Evolutionary conservation across 306 rosid species (phyloP).

Genomic region (Gillenia trifoliata): DNA sequence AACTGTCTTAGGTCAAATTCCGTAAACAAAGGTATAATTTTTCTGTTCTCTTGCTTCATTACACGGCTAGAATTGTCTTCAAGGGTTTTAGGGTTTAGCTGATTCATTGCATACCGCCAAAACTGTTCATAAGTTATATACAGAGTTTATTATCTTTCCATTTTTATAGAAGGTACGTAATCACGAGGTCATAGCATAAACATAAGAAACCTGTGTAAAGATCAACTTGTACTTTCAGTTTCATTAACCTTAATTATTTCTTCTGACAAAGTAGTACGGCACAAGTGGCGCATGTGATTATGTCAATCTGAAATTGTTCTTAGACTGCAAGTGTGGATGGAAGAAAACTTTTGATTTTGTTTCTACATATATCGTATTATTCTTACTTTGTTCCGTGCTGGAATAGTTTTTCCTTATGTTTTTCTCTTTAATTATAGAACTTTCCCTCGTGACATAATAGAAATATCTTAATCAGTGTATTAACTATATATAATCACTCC

Average conservation of each 20-base stretch:
- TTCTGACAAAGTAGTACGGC: neutral
- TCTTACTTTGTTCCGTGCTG: neutral
- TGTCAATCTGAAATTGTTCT: neutral
- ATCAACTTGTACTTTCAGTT: neutral
- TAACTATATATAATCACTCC: neutral
- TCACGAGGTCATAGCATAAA: neutral
- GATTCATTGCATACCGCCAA: neutral
- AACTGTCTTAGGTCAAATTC: conserved; percentile 15
- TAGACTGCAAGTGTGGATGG: neutral
- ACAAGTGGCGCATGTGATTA: conserved; percentile 2
- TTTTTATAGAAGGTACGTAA: neutral
- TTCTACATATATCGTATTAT: neutral
- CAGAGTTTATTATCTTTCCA: neutral
- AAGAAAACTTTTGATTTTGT: neutral
- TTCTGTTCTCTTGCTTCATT: neutral
- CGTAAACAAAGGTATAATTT: neutral
- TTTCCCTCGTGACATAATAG: too few relatives aligned
- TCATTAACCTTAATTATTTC: neutral
- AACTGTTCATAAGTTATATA: neutral
- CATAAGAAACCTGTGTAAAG: neutral
- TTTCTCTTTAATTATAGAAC: too few relatives aligned
- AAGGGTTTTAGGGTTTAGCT: neutral
- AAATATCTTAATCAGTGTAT: neutral
- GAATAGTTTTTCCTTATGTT: neutral
- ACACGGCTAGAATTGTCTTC: neutral